Evolutionary conservation across 2,329 filamentous ascomycete genomes (phyloP).

Genomic region (Ophiostoma piceae): DNA sequence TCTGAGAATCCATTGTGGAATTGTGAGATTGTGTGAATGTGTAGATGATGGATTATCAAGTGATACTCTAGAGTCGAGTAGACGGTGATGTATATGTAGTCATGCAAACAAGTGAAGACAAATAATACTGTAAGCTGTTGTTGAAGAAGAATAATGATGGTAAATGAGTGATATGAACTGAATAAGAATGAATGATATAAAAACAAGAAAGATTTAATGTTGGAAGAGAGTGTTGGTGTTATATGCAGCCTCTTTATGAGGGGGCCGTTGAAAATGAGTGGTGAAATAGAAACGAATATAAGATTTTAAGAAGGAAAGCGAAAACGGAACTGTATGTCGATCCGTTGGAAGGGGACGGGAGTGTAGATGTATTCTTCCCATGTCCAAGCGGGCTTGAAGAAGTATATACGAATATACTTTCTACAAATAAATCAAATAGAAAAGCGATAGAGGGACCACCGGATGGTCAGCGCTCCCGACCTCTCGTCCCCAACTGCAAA

Average conservation of each 20-base stretch:
- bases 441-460: not conserved
- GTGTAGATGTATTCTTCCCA: not conserved
- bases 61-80: not conserved
- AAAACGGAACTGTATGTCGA: slow-evolving; percentile 1
- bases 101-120: not conserved
- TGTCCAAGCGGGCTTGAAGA: not conserved
- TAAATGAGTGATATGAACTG: not conserved
- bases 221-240: not conserved
- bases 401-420: not conserved
- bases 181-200: not conserved
- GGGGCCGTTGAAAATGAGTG: not conserved
- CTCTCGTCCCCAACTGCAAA: not conserved
- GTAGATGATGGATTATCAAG: not conserved
- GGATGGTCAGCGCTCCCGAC: not conserved
- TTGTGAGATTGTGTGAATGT: not conserved
- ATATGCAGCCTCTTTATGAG: not conserved
- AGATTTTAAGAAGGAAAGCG: not conserved
- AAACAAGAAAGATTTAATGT: not conserved
- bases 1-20: not conserved
- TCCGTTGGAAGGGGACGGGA: not conserved
- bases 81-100: not conserved
- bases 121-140: not conserved
- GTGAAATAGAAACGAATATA: not conserved
- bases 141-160: not conserved
- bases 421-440: not conserved